Base-by-base conservation (phyloP, 345 rosid genomes). In the Gossypium raimondii region DNA sequence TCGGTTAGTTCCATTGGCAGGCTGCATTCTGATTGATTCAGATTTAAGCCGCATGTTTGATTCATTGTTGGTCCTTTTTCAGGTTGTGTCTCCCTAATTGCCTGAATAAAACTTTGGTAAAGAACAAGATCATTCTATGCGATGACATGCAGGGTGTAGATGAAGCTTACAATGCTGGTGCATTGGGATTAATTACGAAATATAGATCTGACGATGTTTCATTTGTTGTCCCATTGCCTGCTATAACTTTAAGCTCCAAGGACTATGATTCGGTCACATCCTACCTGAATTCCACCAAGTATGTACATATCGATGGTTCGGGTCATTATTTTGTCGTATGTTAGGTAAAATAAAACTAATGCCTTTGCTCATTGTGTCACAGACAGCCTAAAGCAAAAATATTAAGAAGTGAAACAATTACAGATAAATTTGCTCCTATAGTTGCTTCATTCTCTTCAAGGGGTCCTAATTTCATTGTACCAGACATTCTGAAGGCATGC, bases 91-190 rank as follows among this genome's bases (percentile, higher is more conserved):
- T 34, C 41, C 2, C 27, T 2, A 77, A 68, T 48, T 77, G 87
- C 2, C 84, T 84, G 12, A 70, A 44, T 64, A 79, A 63, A 3
- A 72, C 70, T 50, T 85, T 84, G 25, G 91, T 85, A 9, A 74
- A 79, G 58, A 87, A 89, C 29, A 90, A 87, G 78, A 85, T 90
- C 25, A 81, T 90, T 44, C 64, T 86, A 34, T 92, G 97, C 44
- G 67, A 73, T 34, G n/a, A 2, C 0, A 7, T 0, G 7, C 0
- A 0, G 0, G 84, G 83, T 51, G 12, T 0, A n/a, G 3, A 1
- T 2, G 79, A 18, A 22, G 78, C 82, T 73, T 11, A 11, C 7
- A 2, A 0, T 34, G 84, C 80, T 18, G 81, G 88, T 64, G 88
- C 87, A 11, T 22, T 43, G 10, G 87, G 89, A 45, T 43, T 79